These are phyloP conservation scores for Bretziella fagacearum DNA, from an alignment of 2,329 filamentous ascomycete species.

Conservation along the genomic window DNA sequence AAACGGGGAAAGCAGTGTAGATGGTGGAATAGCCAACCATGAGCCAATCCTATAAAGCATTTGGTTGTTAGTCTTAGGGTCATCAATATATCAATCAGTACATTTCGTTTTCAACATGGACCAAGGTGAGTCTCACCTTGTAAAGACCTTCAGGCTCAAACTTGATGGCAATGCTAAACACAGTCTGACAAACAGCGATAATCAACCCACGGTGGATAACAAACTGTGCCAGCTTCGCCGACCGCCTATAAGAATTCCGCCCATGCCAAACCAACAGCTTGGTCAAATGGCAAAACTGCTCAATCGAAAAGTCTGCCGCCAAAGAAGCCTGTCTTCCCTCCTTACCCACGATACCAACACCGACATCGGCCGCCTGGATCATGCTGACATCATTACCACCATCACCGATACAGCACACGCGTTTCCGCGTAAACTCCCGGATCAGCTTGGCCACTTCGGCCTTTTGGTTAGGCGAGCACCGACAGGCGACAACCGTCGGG, in stretches of 20 bases:
- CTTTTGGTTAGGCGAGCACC: slow-evolving; percentile 93
- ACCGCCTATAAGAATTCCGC: slow-evolving; percentile 90
- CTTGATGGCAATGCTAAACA: slow-evolving; percentile 83
- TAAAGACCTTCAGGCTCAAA: slow-evolving; percentile 93
- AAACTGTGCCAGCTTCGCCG: slow-evolving; percentile 89
- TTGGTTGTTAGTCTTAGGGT: not conserved
- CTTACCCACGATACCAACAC: slow-evolving; percentile 95
- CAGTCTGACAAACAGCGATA: slow-evolving; percentile 88
- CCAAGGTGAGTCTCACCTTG: slow-evolving; percentile 31
- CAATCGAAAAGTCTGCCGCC: slow-evolving; percentile 91
- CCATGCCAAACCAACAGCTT: slow-evolving; percentile 99
- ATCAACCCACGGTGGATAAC: slow-evolving; percentile 95
- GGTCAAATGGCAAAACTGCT: slow-evolving; percentile 85
- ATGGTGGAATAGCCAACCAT: slow-evolving; percentile 92
- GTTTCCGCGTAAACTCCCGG: slow-evolving; percentile 78
- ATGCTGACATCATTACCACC: slow-evolving; percentile 97
- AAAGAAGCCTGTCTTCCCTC: slow-evolving; percentile 89
- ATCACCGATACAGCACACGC: slow-evolving; percentile 93
- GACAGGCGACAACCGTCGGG: slow-evolving; percentile 86
- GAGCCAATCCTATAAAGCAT: slow-evolving; percentile 59
- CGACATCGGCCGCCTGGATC: slow-evolving; percentile 97
- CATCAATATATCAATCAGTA: no score
- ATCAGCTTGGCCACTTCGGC: slow-evolving; percentile 86
- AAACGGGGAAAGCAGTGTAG: slow-evolving; percentile 85
- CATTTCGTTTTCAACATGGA: not conserved